Base-by-base conservation (phyloP, 2,329 filamentous ascomycete genomes). In the Hypocrella siamensis region DNA sequence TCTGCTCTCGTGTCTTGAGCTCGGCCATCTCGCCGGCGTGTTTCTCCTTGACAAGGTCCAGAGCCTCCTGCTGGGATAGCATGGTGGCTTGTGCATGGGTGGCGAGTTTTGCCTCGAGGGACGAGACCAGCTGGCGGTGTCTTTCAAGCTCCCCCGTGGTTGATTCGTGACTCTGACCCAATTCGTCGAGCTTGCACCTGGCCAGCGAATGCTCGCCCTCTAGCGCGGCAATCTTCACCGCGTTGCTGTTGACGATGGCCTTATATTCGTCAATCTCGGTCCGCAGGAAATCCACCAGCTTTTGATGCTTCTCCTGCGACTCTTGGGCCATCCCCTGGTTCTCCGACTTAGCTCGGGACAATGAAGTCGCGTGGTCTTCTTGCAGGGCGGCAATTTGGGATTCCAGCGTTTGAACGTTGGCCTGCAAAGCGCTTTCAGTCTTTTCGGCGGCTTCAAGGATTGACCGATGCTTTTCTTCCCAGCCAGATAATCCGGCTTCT, bases 231-330 rank as follows among this genome's bases (percentile, higher is more conserved):
- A 93, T 75, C 44, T 76, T 81, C 25, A 67, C 50, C 10, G 74
- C 63, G 44, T 86, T 82, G 41, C 61, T 66, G 39, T 69, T 67
- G 43, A 92, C 77, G 24, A 80, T 70, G 4, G 67, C 59, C 56
- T 81, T 86, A 57, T 93, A 85, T 47, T 84, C 75, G 31, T 86
- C 75, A 32, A 94, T 77, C 48, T 93, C 78, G 36, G 58, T 65
- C 39, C 80, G 79, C 26, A 94, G 56, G 28, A 62, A 63, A 22
- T 63, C 58, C 21, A 81, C 58, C 30, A 76, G 57, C 22, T 68
- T 62, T 35, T 76, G 59, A 38, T 82, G 73, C 46, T 68, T 65
- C 26, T 53, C 52, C 22, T 67, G 56, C 3, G 53, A 58, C 37
- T 72, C 67, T 33, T 53, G 55, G 19, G 38, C 32, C 2, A 65